These are phyloP conservation scores for Balamuthia mandrillaris DNA, from an alignment of 208 protist species.

Conservation along the genomic window DNA sequence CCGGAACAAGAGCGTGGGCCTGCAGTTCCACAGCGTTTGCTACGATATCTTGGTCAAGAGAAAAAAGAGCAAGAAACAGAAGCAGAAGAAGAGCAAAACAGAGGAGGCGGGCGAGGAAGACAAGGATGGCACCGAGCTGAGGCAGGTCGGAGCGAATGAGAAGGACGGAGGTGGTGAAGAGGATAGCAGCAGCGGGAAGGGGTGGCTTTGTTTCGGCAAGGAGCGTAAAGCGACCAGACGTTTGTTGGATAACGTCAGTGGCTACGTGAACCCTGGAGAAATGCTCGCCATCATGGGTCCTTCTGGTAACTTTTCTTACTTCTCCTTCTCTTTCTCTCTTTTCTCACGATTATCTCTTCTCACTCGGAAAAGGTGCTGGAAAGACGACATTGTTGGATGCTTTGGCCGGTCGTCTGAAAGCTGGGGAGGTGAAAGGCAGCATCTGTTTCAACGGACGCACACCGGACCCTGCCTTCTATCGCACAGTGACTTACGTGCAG, in stretches of 20 bases:
- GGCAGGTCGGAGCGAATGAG: neutral
- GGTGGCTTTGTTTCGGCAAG: no score
- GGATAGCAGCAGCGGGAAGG: neutral
- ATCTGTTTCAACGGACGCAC: neutral
- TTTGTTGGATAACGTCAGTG: neutral
- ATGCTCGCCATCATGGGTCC: conserved; percentile 29
- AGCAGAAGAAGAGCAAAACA: no score
- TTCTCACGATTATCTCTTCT: neutral
- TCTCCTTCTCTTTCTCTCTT: neutral
- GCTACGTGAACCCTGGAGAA: conserved; percentile 19
- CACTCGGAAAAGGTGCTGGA: conserved; percentile 2
- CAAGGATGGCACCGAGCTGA: neutral
- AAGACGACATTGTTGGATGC: conserved; percentile 38
- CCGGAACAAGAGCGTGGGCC: no score
- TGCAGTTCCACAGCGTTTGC: no score
- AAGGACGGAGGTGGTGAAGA: neutral
- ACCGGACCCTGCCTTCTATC: no score
- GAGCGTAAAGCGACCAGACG: neutral
- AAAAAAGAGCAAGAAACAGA: no score
- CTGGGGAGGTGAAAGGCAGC: neutral
- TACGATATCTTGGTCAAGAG: no score
- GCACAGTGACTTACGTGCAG: neutral
- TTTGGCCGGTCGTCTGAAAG: neutral
- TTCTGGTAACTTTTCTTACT: neutral
- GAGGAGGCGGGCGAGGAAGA: no score